A percentile compares a stretch with the other conserved stretches of the same genome.
Conservation (phyloP, 495 filamentous ascomycete genomes). For the Durotheca rogersii region DNA sequence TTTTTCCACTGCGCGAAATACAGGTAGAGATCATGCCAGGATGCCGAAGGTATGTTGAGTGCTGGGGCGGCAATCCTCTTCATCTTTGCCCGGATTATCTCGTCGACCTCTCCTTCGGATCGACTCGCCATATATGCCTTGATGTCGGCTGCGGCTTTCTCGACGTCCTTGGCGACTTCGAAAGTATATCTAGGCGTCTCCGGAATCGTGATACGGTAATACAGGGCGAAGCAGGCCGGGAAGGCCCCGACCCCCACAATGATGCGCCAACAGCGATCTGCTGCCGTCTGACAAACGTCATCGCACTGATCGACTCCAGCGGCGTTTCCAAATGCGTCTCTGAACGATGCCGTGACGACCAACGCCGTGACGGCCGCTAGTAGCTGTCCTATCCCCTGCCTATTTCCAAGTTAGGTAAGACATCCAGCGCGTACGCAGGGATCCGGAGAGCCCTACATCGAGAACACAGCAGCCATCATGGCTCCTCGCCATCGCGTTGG, state of each 20-base stretch:
- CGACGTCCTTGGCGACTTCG: slow-evolving; percentile 72
- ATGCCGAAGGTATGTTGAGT: slow-evolving; percentile 62
- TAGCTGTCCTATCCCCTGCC: slow-evolving; percentile 74
- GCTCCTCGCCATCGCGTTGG: slow-evolving; percentile 82
- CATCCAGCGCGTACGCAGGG: neutral
- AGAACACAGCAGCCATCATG: slow-evolving; percentile 87
- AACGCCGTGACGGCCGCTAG: slow-evolving; percentile 69
- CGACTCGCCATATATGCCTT: slow-evolving; percentile 61
- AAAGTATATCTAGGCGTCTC: slow-evolving; percentile 76
- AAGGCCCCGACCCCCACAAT: slow-evolving; percentile 78
- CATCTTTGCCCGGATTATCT: slow-evolving; percentile 37
- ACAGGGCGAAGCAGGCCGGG: slow-evolving; percentile 73
- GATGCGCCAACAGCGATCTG: slow-evolving; percentile 81
- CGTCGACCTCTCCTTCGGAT: slow-evolving; percentile 51
- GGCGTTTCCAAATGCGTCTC: slow-evolving; percentile 56
- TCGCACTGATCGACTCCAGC: slow-evolving; percentile 52
- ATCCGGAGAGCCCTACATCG: slow-evolving; percentile 50
- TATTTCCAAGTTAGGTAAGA: neutral
- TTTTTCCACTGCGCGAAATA: slow-evolving; percentile 73
- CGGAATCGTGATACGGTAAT: slow-evolving; percentile 86
- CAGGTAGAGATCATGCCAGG: slow-evolving; percentile 60
- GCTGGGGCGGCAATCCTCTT: slow-evolving; percentile 39
- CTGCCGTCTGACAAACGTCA: slow-evolving; percentile 63
- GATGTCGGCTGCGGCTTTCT: slow-evolving; percentile 68
- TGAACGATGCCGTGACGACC: slow-evolving; percentile 70